These are phyloP conservation scores for Pichia norvegensis DNA, from an alignment of 1,139 yeast species.

Conservation along the genomic window DNA sequence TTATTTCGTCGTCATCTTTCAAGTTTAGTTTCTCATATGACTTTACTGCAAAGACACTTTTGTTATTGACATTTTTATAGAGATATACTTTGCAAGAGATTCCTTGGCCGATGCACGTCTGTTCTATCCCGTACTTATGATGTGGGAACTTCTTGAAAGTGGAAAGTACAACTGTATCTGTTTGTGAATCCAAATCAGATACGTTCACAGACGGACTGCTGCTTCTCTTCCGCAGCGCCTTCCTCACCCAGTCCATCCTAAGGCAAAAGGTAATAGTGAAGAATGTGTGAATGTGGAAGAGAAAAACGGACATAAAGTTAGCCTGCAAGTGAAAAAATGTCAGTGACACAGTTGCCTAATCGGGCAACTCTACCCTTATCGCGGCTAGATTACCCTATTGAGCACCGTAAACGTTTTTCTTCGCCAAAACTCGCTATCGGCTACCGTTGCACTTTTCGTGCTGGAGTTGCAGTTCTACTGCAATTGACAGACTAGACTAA, in stretches of 20 bases:
- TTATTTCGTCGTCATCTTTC: constrained; percentile 32
- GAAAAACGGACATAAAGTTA: no score
- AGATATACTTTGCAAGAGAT: constrained; percentile 10
- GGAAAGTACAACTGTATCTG: background rate
- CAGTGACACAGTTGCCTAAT: background rate
- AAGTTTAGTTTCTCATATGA: constrained; percentile 27
- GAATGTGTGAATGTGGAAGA: no score
- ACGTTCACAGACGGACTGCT: background rate
- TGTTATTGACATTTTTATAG: constrained; percentile 29
- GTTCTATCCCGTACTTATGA: constrained; percentile 18
- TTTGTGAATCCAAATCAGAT: background rate
- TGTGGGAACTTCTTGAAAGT: constrained; percentile 15
- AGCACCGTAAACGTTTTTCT: background rate
- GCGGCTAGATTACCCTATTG: background rate
- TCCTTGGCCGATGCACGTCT: constrained; percentile 31
- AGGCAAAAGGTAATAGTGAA: no score
- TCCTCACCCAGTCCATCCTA: background rate
- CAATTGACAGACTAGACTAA: no score
- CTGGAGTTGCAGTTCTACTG: background rate
- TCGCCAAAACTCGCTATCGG: background rate
- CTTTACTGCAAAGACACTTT: constrained; percentile 34
- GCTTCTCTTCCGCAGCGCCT: background rate
- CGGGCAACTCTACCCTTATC: background rate
- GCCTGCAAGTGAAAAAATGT: no score
- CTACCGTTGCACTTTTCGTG: background rate